Conservation (phyloP, 2,329 filamentous ascomycete species). For the Penicillium janthinellum region DNA sequence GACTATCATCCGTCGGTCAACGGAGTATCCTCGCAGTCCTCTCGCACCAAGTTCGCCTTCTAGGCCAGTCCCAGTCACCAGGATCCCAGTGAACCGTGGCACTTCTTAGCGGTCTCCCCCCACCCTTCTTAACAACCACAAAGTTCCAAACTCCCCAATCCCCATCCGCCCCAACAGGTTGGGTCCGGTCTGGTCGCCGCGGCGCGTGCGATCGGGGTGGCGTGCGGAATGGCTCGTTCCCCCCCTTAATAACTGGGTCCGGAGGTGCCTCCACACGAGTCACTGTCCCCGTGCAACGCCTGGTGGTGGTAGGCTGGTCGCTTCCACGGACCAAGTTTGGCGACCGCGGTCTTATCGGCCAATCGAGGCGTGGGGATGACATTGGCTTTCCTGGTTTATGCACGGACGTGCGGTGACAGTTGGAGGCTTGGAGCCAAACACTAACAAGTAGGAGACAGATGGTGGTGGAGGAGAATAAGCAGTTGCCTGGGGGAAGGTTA, state of each 20-base stretch:
- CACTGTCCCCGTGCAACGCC: neutral
- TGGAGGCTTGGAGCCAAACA: neutral
- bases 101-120: neutral
- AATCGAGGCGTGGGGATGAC: neutral
- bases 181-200: neutral
- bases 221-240: conserved; percentile 10
- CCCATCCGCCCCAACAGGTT: neutral
- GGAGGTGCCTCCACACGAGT: neutral
- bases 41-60: neutral
- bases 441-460: neutral
- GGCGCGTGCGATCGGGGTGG: conserved; percentile 18
- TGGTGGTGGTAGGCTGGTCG: neutral
- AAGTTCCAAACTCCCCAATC: neutral
- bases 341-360: neutral
- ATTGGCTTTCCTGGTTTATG: neutral
- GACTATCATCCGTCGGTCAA: too few species aligned
- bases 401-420: conserved; percentile 14
- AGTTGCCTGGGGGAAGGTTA: neutral
- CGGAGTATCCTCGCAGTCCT: neutral
- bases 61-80: neutral
- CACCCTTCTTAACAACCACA: neutral
- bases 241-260: conserved; percentile 5
- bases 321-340: neutral
- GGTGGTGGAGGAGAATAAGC: neutral
- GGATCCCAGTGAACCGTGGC: conserved; percentile 1